Percentiles rank a stretch among this genome's conserved stretches.
Conservation (phyloP, 805 yeast species). For the Candida anglica region DNA sequence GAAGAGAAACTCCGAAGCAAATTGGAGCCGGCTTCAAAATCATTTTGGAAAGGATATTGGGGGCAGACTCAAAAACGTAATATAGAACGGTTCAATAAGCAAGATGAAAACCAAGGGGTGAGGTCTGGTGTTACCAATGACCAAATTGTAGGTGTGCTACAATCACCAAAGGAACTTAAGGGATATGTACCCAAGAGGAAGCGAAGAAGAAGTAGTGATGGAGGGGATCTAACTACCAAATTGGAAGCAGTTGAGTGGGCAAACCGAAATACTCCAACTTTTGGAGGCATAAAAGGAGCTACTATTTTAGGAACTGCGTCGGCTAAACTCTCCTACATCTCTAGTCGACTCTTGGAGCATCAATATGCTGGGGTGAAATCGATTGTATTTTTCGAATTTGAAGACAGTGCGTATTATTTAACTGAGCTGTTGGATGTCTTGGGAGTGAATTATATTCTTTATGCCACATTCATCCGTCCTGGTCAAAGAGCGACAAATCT, state of each 20-base stretch:
- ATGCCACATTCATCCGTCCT: slow-evolving; percentile 56
- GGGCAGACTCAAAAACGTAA: slow-evolving; percentile 32
- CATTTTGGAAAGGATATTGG: slow-evolving; percentile 58
- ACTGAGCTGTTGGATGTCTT: slow-evolving; percentile 60
- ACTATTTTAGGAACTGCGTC: slow-evolving; percentile 59
- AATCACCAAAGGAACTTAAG: slow-evolving; percentile 10
- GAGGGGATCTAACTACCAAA: background rate
- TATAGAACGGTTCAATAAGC: slow-evolving; percentile 31
- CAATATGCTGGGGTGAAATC: slow-evolving; percentile 46
- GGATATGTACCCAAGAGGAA: slow-evolving; percentile 1
- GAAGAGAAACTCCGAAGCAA: slow-evolving; percentile 22
- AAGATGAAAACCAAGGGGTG: slow-evolving; percentile 30
- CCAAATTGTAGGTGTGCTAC: slow-evolving; percentile 18
- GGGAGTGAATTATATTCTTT: slow-evolving; percentile 58
- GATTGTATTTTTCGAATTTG: slow-evolving; percentile 66
- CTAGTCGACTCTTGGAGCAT: slow-evolving; percentile 51
- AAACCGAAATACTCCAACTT: background rate
- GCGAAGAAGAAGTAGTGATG: slow-evolving; percentile 1
- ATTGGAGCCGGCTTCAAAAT: slow-evolving; percentile 28
- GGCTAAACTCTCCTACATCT: slow-evolving; percentile 57
- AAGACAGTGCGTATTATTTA: slow-evolving; percentile 65
- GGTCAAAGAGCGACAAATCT: slow-evolving; percentile 50
- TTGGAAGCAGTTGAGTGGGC: no score
- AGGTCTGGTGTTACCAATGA: slow-evolving; percentile 5
- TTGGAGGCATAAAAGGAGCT: slow-evolving; percentile 16